A percentile compares a stretch with the other conserved stretches of the same genome.
phyloP scores from a whole-genome alignment of 2,329 filamentous ascomycete genomes.

The Rhinocladiella mackenziei region DNA sequence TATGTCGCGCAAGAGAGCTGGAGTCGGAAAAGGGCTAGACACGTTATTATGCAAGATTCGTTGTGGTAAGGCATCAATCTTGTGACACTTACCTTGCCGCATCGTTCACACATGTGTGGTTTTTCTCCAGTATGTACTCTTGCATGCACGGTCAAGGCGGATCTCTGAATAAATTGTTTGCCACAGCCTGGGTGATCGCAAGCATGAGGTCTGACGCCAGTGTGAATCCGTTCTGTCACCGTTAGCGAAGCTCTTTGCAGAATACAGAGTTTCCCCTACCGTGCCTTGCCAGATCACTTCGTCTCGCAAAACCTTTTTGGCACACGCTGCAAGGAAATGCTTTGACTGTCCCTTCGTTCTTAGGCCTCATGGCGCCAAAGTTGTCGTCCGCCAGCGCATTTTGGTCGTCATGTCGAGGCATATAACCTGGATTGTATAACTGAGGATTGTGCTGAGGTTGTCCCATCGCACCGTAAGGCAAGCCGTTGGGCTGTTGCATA shows the following conservation, averaged over 20 bases:
- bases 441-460: slow-evolving; percentile 53
- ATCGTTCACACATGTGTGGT: slow-evolving; percentile 94
- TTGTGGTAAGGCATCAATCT: slow-evolving; percentile 6
- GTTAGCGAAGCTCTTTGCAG: slow-evolving; percentile 7
- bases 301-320: slow-evolving; percentile 82
- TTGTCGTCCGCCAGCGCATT: slow-evolving; percentile 40
- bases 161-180: slow-evolving; percentile 96
- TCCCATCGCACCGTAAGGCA: slow-evolving; percentile 50
- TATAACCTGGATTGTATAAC: slow-evolving; percentile 45
- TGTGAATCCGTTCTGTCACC: slow-evolving; percentile 83
- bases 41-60: slow-evolving; percentile 27
- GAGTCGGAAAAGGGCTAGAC: slow-evolving; percentile 88
- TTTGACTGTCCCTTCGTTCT: slow-evolving; percentile 55
- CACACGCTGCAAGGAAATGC: slow-evolving; percentile 88
- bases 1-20: slow-evolving; percentile 86
- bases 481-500: slow-evolving; percentile 48
- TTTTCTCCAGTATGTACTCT: slow-evolving; percentile 97
- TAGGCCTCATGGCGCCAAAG: slow-evolving; percentile 42
- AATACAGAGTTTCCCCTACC: slow-evolving; percentile 56
- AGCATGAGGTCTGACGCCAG: slow-evolving; percentile 81
- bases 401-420: slow-evolving; percentile 22
- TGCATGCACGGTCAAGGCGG: slow-evolving; percentile 89
- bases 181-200: slow-evolving; percentile 86
- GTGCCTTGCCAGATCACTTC: slow-evolving; percentile 91
- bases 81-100: slow-evolving; percentile 71